phyloP scores from a whole-genome alignment of 116 monocot species.

The Iris pallida region DNA sequence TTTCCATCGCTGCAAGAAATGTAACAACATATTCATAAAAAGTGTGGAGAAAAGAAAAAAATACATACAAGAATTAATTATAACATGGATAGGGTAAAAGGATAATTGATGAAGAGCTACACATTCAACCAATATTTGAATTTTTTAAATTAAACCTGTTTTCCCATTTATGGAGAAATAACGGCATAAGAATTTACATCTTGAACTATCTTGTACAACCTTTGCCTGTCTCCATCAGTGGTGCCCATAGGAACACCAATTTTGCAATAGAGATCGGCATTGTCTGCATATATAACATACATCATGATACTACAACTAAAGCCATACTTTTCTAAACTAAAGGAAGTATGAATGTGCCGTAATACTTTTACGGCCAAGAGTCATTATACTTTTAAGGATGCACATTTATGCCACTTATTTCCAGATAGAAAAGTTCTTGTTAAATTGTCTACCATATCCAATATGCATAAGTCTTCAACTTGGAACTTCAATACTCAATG shows the following conservation, averaged over 20 bases:
- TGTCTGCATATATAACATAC: constrained; percentile 35
- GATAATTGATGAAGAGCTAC: background rate
- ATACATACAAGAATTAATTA: background rate
- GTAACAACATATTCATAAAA: constrained; percentile 69
- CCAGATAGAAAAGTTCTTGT: background rate
- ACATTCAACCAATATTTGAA: background rate
- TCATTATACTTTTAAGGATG: background rate
- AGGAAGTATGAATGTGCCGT: background rate
- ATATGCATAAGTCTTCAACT: background rate
- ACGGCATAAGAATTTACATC: constrained; percentile 53
- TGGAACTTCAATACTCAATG: background rate
- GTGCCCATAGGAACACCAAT: constrained; percentile 88
- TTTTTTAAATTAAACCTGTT: constrained; percentile 24
- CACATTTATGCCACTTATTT: background rate
- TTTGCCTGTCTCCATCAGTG: constrained; percentile 43
- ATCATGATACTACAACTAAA: background rate
- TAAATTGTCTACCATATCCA: background rate
- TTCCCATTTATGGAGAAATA: constrained; percentile 61
- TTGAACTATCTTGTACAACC: constrained; percentile 35
- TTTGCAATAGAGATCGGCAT: constrained; percentile 86
- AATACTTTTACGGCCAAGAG: background rate
- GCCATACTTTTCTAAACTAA: background rate
- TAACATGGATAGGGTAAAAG: background rate
- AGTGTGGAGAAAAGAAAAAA: background rate
- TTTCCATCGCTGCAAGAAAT: constrained; percentile 93